Percentiles rank a stretch among this genome's conserved stretches.
phyloP scores from a whole-genome alignment of 2,329 filamentous ascomycete species.

The Neopestalotiopsis sp. region DNA sequence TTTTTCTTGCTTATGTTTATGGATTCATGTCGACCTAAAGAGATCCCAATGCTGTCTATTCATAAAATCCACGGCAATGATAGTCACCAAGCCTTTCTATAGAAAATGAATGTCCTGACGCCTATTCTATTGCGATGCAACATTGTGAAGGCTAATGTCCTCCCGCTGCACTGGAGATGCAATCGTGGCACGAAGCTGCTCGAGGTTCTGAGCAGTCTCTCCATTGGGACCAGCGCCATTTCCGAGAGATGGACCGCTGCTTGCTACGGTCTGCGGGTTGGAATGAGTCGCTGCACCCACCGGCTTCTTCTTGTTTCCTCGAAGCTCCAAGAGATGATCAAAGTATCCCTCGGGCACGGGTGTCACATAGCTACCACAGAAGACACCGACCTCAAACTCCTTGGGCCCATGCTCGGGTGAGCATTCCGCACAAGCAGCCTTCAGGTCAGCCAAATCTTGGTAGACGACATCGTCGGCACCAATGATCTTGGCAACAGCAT shows the following conservation, averaged over 20 bases:
- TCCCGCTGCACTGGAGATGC: slow-evolving; percentile 24
- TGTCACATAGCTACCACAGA: slow-evolving; percentile 87
- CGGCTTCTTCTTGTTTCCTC: slow-evolving; percentile 70
- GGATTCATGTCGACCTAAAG: not conserved
- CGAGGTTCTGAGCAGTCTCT: slow-evolving; percentile 18
- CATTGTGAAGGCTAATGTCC: slow-evolving; percentile 33
- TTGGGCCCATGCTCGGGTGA: slow-evolving; percentile 62
- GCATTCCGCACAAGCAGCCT: slow-evolving; percentile 76
- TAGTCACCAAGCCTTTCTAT: not conserved
- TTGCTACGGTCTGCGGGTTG: slow-evolving; percentile 22
- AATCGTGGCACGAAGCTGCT: slow-evolving; percentile 19
- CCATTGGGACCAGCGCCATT: slow-evolving; percentile 19
- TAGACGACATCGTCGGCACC: slow-evolving; percentile 80
- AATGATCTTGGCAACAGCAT: slow-evolving; percentile 54
- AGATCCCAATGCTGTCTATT: not conserved
- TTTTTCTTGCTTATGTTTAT: no score
- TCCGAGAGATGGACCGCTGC: slow-evolving; percentile 25
- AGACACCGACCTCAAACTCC: slow-evolving; percentile 89
- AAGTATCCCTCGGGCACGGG: slow-evolving; percentile 82
- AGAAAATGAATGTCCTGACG: not conserved
- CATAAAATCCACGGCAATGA: not conserved
- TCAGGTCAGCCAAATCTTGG: slow-evolving; percentile 79
- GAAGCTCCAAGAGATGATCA: slow-evolving; percentile 74
- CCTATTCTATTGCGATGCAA: slow-evolving; percentile 20
- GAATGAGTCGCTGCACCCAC: slow-evolving; percentile 18